phyloP scores from a whole-genome alignment of 176 grass and related monocot species.

The Cenchrus purpureus region DNA sequence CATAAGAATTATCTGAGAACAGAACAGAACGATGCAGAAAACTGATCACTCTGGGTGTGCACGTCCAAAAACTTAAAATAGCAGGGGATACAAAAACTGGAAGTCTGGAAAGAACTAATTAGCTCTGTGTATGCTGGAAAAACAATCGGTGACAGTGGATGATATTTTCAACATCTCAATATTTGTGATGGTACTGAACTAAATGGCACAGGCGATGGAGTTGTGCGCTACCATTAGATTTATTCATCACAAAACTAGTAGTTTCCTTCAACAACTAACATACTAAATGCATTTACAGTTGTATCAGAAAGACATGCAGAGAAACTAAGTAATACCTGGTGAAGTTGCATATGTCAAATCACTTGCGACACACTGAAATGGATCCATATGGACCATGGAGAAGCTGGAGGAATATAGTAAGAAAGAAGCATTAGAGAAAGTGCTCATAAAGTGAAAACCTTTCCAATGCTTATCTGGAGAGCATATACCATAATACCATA shows the following conservation, averaged over 20 bases:
- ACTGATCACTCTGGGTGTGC: not conserved
- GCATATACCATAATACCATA: constrained; percentile 9
- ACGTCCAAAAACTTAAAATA: not conserved
- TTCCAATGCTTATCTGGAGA: constrained; percentile 6
- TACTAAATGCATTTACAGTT: not conserved
- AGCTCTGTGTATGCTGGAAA: not conserved
- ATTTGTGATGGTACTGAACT: not conserved
- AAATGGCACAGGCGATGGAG: not conserved
- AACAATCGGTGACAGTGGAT: not conserved
- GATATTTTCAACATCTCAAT: not conserved
- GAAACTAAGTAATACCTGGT: not conserved
- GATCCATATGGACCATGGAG: not conserved
- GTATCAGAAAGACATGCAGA: not conserved
- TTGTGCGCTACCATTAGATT: not conserved
- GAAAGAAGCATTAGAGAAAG: not conserved
- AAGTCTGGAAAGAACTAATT: not conserved
- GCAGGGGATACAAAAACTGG: not conserved
- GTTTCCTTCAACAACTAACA: constrained; percentile 3
- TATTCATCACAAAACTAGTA: not conserved
- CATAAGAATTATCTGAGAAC: not conserved
- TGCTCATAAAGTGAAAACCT: not conserved
- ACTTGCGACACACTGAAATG: not conserved
- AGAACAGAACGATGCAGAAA: not conserved
- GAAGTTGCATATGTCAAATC: constrained; percentile 10
- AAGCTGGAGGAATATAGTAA: not conserved